phyloP scores from a whole-genome alignment of 2,329 filamentous ascomycete species.

The Penicillium oxalicum region DNA sequence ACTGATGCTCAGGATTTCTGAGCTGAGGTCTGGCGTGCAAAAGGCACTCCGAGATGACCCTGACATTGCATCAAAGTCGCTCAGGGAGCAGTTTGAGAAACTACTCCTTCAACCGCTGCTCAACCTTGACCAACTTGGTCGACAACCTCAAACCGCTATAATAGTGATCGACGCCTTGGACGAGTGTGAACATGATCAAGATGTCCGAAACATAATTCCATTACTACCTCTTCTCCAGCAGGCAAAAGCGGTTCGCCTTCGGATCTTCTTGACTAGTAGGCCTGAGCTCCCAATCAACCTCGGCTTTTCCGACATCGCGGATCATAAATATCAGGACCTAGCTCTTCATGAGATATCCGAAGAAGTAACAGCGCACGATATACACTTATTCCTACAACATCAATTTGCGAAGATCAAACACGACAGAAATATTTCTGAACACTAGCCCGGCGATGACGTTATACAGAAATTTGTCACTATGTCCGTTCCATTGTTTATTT shows the following conservation, averaged over 20 bases:
- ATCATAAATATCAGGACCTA: constrained; percentile 17
- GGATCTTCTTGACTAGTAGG: constrained; percentile 20
- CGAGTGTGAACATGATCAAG: constrained; percentile 12
- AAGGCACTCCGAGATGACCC: constrained; percentile 19
- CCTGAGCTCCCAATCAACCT: constrained; percentile 19
- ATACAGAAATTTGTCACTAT: not conserved
- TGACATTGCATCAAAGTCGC: constrained; percentile 19
- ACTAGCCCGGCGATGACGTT: not conserved
- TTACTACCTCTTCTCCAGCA: constrained; percentile 12
- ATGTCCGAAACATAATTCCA: constrained; percentile 16
- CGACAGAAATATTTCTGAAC: not conserved
- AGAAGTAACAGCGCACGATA: constrained; percentile 16
- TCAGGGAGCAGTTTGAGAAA: constrained; percentile 25
- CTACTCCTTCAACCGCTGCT: constrained; percentile 23
- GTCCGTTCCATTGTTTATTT: constrained; percentile 1
- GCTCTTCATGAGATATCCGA: constrained; percentile 18
- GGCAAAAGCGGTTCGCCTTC: constrained; percentile 8
- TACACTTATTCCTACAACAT: constrained; percentile 16
- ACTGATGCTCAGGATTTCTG: constrained; percentile 29
- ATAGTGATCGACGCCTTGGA: constrained; percentile 18
- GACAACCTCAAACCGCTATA: constrained; percentile 3
- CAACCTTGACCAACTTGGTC: not conserved
- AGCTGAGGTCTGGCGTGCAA: constrained; percentile 15
- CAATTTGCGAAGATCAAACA: constrained; percentile 11
- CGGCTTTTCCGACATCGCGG: constrained; percentile 15